Conservation (phyloP, 2,329 filamentous ascomycete species). For the Penicillium sp. region DNA sequence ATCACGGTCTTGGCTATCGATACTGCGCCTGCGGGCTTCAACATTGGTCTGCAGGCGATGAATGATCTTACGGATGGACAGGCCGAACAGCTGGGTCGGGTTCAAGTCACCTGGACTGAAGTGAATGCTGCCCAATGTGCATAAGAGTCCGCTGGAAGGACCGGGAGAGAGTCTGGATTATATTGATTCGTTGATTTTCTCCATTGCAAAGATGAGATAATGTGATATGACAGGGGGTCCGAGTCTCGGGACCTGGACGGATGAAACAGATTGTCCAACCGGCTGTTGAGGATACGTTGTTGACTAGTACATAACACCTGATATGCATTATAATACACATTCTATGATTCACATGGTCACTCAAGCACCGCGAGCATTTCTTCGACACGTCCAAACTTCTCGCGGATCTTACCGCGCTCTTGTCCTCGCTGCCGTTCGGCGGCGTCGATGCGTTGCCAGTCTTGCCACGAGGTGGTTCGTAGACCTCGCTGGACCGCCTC, state of each 20-base stretch:
- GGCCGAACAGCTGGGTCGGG: constrained; percentile 40
- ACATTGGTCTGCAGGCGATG: constrained; percentile 46
- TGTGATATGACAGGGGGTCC: background rate
- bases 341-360: constrained; percentile 9
- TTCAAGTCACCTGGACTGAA: constrained; percentile 28
- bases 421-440: constrained; percentile 65
- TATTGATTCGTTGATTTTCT: too few species aligned
- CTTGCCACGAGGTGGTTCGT: constrained; percentile 67
- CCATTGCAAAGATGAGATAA: background rate
- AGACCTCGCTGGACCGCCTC: constrained; percentile 54
- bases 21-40: constrained; percentile 42
- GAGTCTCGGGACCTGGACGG: too few species aligned
- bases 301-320: background rate
- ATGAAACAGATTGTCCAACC: too few species aligned
- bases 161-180: too few species aligned
- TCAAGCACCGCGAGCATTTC: constrained; percentile 51
- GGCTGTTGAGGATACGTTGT: too few species aligned
- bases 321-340: constrained; percentile 7
- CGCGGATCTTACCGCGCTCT: constrained; percentile 66
- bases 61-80: constrained; percentile 44
- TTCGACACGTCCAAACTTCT: constrained; percentile 54
- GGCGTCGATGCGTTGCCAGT: constrained; percentile 81
- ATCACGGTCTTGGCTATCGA: constrained; percentile 49
- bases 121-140: constrained; percentile 14
- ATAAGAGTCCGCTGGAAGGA: background rate